Conservation (phyloP, 2,329 filamentous ascomycete genomes). For the Nemania diffusa region DNA sequence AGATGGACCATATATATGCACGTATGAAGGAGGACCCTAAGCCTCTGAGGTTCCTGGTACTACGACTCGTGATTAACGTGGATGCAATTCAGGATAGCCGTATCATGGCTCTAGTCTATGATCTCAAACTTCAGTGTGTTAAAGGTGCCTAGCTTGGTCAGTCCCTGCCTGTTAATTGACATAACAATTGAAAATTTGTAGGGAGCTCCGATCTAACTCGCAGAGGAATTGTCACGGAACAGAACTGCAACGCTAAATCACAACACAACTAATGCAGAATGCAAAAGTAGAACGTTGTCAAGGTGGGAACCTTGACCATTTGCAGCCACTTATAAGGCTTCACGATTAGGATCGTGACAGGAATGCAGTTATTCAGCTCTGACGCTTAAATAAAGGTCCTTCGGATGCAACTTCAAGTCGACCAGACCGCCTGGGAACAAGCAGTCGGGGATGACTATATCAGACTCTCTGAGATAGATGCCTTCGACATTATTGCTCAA, state of each 20-base stretch:
- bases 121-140: conserved; percentile 43
- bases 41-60: conserved; percentile 31
- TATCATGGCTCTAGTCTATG: conserved; percentile 42
- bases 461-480: neutral
- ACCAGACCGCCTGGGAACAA: neutral
- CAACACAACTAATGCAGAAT: no score
- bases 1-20: conserved; percentile 40
- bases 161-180: no score
- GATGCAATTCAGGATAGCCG: conserved; percentile 42
- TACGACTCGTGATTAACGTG: conserved; percentile 42
- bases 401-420: neutral
- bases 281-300: no score
- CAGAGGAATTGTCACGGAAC: no score
- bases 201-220: no score
- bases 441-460: neutral
- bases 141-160: conserved; percentile 36
- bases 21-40: conserved; percentile 41
- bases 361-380: neutral
- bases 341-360: neutral
- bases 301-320: no score
- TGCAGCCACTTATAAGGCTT: conserved; percentile 8
- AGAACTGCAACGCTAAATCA: no score
- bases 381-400: neutral
- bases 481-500: conserved; percentile 23
- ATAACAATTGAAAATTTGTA: no score